Percentiles rank a stretch among this genome's conserved stretches.
Conservation (phyloP, 441 rosid species). For the Pelargonium fulgidum region DNA sequence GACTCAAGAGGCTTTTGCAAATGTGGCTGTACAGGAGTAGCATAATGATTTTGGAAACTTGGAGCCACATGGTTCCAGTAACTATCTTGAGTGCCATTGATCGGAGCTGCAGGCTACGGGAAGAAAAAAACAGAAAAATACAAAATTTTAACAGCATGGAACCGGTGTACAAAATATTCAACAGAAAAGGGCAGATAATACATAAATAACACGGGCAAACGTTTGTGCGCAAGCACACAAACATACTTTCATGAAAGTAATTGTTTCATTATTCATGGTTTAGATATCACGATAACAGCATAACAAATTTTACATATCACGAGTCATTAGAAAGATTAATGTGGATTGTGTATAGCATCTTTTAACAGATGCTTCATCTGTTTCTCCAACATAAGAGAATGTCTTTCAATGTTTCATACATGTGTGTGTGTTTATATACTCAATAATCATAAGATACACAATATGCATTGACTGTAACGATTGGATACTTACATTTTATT, state of each 20-base stretch:
- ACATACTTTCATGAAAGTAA: too few relatives aligned
- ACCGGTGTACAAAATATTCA: neutral
- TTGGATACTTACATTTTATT: neutral
- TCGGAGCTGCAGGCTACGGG: constrained; percentile 57
- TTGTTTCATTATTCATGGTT: too few relatives aligned
- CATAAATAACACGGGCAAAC: neutral
- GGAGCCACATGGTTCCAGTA: constrained; percentile 64
- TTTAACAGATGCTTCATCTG: too few relatives aligned
- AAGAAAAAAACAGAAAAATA: constrained; percentile 17
- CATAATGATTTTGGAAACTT: constrained; percentile 54
- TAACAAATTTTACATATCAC: too few relatives aligned
- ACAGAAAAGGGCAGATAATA: neutral
- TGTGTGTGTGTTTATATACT: neutral
- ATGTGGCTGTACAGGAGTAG: constrained; percentile 49
- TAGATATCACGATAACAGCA: too few relatives aligned
- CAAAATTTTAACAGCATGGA: neutral
- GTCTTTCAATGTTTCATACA: neutral
- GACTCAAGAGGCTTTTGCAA: constrained; percentile 58
- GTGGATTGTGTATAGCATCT: too few relatives aligned
- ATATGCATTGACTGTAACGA: constrained; percentile 3
- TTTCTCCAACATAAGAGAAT: too few relatives aligned
- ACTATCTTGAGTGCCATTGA: constrained; percentile 51
- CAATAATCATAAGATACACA: neutral
- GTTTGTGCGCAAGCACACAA: neutral
- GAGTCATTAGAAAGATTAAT: too few relatives aligned